A percentile compares a stretch with the other conserved stretches of the same genome.
phyloP scores from a whole-genome alignment of 2,329 filamentous ascomycete species.

The Colletotrichum sublineola region DNA sequence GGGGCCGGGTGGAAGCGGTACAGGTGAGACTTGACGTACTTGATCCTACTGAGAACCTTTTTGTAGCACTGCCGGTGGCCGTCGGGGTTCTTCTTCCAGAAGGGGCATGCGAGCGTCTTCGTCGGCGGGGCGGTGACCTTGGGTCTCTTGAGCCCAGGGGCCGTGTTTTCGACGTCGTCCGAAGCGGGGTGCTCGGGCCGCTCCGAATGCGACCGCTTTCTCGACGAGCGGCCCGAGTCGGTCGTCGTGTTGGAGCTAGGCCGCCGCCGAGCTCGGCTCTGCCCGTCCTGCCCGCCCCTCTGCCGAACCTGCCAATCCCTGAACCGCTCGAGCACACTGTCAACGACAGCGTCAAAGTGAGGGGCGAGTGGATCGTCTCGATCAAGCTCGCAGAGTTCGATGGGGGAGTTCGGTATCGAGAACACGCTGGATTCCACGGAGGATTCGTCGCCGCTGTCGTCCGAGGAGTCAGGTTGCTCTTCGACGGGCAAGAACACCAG shows the following conservation, averaged over 20 bases:
- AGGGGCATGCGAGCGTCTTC: slow-evolving; percentile 47
- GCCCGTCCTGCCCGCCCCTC: slow-evolving; percentile 9
- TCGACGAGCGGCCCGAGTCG: slow-evolving; percentile 17
- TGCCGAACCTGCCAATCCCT: slow-evolving; percentile 2
- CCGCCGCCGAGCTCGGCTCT: not conserved
- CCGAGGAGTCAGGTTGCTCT: slow-evolving; percentile 4
- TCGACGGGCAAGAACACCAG: not conserved
- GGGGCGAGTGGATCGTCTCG: slow-evolving; percentile 19
- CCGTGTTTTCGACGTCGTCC: not conserved
- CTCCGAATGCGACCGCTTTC: slow-evolving; percentile 22
- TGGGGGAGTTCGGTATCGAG: slow-evolving; percentile 20
- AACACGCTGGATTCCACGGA: slow-evolving; percentile 30
- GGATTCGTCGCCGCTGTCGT: slow-evolving; percentile 26
- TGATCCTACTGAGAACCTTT: slow-evolving; percentile 47
- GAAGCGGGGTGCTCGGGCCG: not conserved
- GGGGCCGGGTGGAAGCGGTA: slow-evolving; percentile 45
- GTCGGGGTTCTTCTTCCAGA: slow-evolving; percentile 48
- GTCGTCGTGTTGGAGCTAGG: slow-evolving; percentile 5
- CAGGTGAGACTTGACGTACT: slow-evolving; percentile 50
- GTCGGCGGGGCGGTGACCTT: not conserved
- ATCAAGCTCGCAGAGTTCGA: slow-evolving; percentile 7
- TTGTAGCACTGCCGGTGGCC: slow-evolving; percentile 47
- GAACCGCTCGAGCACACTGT: not conserved
- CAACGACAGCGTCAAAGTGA: not conserved
- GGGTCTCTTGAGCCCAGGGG: slow-evolving; percentile 8